Percentiles rank a stretch among this genome's conserved stretches.
Evolutionary conservation across 768 basidiomycete species (phyloP).

Genomic region (Termitomyces sp.): DNA sequence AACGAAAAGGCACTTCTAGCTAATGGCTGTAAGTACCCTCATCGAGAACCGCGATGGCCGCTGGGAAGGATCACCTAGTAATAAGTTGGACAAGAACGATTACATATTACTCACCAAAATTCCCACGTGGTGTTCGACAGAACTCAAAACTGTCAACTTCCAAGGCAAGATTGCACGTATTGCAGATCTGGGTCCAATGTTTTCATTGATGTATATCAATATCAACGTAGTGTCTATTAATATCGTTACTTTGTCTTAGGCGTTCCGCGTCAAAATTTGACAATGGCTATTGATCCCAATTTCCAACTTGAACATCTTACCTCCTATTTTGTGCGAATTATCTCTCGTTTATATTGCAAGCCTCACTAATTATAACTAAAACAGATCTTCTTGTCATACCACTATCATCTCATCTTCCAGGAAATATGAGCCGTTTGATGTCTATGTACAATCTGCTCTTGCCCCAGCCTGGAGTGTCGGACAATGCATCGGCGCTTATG

Average conservation of each 20-base stretch:
- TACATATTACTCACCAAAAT: too few species aligned
- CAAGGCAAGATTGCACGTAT: neutral
- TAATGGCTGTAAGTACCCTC: too few species aligned
- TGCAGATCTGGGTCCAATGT: neutral
- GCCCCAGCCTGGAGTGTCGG: neutral
- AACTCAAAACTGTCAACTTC: neutral
- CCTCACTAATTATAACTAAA: constrained; percentile 1
- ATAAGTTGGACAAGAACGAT: too few species aligned
- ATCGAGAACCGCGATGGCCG: too few species aligned
- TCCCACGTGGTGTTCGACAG: neutral
- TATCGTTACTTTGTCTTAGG: too few species aligned
- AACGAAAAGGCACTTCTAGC: neutral
- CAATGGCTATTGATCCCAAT: too few species aligned
- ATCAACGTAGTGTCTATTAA: too few species aligned
- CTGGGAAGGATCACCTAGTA: too few species aligned
- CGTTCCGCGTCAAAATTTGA: too few species aligned
- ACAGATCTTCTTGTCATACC: neutral
- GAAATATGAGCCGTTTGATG: neutral
- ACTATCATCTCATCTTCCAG: neutral
- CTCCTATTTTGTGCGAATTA: constrained; percentile 1
- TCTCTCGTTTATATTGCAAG: neutral
- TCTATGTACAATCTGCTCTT: neutral
- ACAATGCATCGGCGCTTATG: neutral
- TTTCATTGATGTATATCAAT: neutral
- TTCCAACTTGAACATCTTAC: too few species aligned